Conservation (phyloP, 805 yeast genomes). For the Torulaspora maleeae region DNA sequence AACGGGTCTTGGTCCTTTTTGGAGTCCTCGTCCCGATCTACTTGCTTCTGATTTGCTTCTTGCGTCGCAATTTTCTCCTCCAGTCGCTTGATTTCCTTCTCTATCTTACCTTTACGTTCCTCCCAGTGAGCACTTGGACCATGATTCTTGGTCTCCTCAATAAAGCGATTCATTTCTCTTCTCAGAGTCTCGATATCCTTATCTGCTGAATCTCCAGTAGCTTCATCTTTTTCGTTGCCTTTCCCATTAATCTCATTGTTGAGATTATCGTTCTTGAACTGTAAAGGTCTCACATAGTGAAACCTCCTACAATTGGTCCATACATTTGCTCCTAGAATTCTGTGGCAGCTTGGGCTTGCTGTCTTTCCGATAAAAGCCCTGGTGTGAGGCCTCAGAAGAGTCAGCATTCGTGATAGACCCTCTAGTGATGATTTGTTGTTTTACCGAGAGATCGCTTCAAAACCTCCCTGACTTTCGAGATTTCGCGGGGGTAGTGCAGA, state of each 20-base stretch:
- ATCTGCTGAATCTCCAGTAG: constrained; percentile 22
- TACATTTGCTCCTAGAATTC: not conserved
- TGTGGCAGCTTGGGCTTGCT: not conserved
- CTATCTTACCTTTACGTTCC: constrained; percentile 21
- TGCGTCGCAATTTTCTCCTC: constrained; percentile 27
- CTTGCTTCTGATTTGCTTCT: constrained; percentile 11
- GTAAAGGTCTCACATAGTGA: constrained; percentile 4
- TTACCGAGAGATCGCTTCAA: not conserved
- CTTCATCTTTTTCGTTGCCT: constrained; percentile 1
- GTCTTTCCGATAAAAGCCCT: constrained; percentile 4
- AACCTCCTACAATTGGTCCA: constrained; percentile 6
- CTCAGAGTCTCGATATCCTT: constrained; percentile 24
- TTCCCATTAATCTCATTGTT: constrained; percentile 1
- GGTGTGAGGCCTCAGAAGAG: constrained; percentile 10
- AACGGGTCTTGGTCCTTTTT: constrained; percentile 16
- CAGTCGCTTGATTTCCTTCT: constrained; percentile 23
- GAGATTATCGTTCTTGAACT: constrained; percentile 8
- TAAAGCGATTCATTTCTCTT: constrained; percentile 24
- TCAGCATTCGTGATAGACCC: constrained; percentile 8
- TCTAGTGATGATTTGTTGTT: not conserved
- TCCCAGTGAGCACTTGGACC: constrained; percentile 14
- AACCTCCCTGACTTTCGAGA: not conserved
- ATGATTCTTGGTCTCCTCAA: constrained; percentile 21
- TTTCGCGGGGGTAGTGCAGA: not conserved
- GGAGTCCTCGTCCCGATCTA: not conserved